Evolutionary conservation across 2,329 filamentous ascomycete species (phyloP).

Genomic region (Pyricularia grisea): DNA sequence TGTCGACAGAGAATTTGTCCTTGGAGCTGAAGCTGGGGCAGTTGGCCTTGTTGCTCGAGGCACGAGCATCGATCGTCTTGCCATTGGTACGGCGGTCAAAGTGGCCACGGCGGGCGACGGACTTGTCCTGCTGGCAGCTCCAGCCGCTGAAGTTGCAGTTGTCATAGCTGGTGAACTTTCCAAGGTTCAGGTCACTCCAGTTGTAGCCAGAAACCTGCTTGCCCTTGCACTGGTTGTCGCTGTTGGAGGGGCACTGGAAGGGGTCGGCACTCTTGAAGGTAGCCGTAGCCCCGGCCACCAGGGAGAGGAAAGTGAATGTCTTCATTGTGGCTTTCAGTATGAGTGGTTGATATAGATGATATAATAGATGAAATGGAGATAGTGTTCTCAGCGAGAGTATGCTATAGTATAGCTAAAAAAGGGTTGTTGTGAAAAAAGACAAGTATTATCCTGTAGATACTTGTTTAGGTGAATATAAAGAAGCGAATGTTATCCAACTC

Average conservation of each 20-base stretch:
- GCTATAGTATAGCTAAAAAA: background rate
- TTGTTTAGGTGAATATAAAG: background rate
- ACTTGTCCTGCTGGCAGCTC: conserved; percentile 46
- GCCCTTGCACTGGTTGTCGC: conserved; percentile 67
- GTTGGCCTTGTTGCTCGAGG: conserved; percentile 30
- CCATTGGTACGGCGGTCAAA: conserved; percentile 41
- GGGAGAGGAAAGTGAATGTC: conserved; percentile 34
- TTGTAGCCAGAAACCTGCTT: conserved; percentile 62
- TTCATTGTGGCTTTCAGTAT: conserved; percentile 28
- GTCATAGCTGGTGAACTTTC: conserved; percentile 55
- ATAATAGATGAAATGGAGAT: background rate
- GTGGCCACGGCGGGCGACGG: conserved; percentile 46
- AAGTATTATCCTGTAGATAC: conserved; percentile 1
- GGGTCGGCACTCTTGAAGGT: conserved; percentile 25
- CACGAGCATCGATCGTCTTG: conserved; percentile 53
- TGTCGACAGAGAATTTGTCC: conserved; percentile 63
- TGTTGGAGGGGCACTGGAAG: conserved; percentile 62
- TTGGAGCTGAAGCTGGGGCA: conserved; percentile 51
- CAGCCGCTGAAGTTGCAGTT: conserved; percentile 70
- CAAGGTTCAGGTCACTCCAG: conserved; percentile 55
- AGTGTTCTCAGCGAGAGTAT: background rate
- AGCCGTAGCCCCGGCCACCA: conserved; percentile 41
- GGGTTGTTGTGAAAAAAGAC: background rate
- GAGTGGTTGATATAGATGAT: background rate
- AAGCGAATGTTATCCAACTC: background rate